Evolutionary conservation across 1,284 basidiomycete genomes (phyloP), one percentile per base, ranked within the genome.

Genomic region (Bondarzewia mesenterica): DNA sequence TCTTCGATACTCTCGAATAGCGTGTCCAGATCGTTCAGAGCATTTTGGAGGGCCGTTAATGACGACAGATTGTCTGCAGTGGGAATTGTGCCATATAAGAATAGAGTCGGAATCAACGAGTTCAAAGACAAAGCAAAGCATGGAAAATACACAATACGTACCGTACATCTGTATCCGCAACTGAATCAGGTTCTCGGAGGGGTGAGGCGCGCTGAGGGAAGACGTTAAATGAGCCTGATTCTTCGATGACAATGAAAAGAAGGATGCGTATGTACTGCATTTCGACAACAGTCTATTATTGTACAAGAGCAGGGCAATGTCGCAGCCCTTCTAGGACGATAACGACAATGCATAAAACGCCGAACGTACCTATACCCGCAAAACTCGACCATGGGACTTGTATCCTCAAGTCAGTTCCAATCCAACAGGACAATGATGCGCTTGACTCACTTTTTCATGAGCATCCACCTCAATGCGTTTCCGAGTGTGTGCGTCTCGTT

Each of bases 131-230:
- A 20, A 18, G 21, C 16, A 40, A 40, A 40, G 12, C 5, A 22
- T 18, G 3, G 38, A 40, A 10, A 8, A 4, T 1, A 5, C 16
- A 21, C 35, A 21, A 18, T 21, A 77, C 93, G 58, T 62, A 97
- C 93, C 93, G 62, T 95, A 95, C 94, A 98, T 99, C 77, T 98
- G 95, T 53, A 99, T 89, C 16, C 96, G 85, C 40, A 98, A 73
- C 62, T 98, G 90, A 58, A 98, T 96, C 63, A 91, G 86, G 59
- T 91, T 89, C 71, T 99, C 95, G 18, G 93, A 96, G 5, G 95
- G 94, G 69, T 98, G 94, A 1, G 95, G 95, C 32, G 83, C 89
- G 59, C 90, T 93, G 57, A 7, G 20, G n/a, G n/a, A n/a, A n/a
- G n/a, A n/a, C n/a, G n/a, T n/a, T n/a, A n/a, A n/a, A n/a, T n/a